Base-by-base conservation (phyloP, 176 grass and related monocot species). In the Phoenix roebelenii region DNA sequence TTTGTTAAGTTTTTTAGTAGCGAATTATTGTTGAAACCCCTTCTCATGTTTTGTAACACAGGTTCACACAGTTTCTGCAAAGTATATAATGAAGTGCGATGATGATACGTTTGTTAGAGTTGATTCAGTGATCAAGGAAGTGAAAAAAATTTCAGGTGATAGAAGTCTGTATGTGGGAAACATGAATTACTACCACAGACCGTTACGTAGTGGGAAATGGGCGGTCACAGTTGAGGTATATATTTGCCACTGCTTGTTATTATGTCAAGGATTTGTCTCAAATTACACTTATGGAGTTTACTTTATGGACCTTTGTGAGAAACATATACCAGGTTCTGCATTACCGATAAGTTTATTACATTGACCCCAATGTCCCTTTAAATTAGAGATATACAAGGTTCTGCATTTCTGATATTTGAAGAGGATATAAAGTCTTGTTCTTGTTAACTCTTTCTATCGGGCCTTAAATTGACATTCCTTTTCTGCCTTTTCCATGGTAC, bases 51-150 rank as follows among this genome's bases (percentile, higher is more conserved):
- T 25, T 62, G 22, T 65, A 5, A 58, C 32, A 14, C 72, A 98
- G 93, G 84, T 85, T 64, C 65, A 0, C 68, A 74, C 72, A 23
- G 84, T 85, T 50, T 92, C 93, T 57, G 84, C 93, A 18, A 82
- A 70, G 71, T 92, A 92, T 68, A 84, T 98, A 76, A 98, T 98
- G 93, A 98, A 98, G 66, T 98, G 88, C 1, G 93, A 98, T 55
- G 93, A 98, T 80, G 93, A 98, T 76, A 98, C 60, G 25, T 98
- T 98, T 74, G 64, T 92, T 55, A 98, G 87, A 80, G 63, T 98
- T 74, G 79, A 85, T 54, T 80, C 88, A 25, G 88, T 98, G 50
- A 73, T 89, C 73, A 18, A 63, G 66, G 84, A 89, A 77, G 60
- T 98, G 52, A 88, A 66, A 62, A 98, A 85, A 81, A 66, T 85